These are phyloP conservation scores for Salpingoeca rosetta DNA, from an alignment of 78 protist species.

Conservation along the genomic window DNA sequence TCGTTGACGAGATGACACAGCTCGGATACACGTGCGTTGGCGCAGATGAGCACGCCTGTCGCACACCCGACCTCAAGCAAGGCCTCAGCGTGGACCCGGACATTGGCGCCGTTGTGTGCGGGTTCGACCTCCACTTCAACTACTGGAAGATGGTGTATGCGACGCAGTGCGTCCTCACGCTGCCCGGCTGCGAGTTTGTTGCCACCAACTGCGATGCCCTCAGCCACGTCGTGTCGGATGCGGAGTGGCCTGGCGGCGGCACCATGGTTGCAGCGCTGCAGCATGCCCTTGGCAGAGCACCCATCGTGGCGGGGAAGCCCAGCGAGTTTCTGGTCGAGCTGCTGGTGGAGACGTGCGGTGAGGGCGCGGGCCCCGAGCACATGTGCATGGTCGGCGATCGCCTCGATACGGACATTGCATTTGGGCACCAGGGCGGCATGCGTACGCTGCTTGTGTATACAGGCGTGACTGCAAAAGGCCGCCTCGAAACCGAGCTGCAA, in stretches of 20 bases:
- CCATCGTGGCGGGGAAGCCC: conserved; percentile 30
- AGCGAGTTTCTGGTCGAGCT: conserved; percentile 26
- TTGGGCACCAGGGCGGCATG: conserved; percentile 25
- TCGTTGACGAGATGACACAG: neutral
- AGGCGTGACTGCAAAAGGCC: too few relatives aligned
- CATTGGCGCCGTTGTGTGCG: conserved; percentile 36
- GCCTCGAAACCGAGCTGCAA: too few relatives aligned
- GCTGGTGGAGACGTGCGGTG: neutral
- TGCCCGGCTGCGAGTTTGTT: conserved; percentile 15
- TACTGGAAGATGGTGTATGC: conserved; percentile 34
- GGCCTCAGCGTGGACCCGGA: neutral
- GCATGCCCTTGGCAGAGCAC: neutral
- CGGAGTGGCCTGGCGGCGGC: neutral
- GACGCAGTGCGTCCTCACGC: neutral
- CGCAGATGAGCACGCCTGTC: neutral
- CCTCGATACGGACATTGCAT: conserved; percentile 57
- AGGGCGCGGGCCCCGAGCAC: neutral
- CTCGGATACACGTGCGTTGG: neutral
- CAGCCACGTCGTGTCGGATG: neutral
- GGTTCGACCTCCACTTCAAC: conserved; percentile 25
- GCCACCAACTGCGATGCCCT: conserved; percentile 30
- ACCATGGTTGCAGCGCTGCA: neutral
- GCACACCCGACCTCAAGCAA: too few relatives aligned
- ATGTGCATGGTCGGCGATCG: conserved; percentile 53
- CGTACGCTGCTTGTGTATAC: conserved; percentile 15